A percentile compares a stretch with the other conserved stretches of the same genome.
Conservation (phyloP, 129 eudicot species). For the Apium graveolens region DNA sequence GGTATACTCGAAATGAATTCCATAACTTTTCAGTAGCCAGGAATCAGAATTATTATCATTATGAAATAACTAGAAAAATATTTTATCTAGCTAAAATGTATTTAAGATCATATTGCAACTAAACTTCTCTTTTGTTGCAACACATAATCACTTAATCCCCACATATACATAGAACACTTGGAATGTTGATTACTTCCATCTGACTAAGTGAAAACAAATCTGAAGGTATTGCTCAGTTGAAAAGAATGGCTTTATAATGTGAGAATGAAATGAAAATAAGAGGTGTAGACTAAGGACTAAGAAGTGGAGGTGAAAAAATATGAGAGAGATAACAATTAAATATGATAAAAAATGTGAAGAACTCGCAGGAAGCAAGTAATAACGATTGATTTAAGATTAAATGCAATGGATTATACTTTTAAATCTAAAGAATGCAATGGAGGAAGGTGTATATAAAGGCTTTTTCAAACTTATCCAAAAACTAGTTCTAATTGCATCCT, state of each 20-base stretch:
- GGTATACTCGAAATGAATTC: background rate
- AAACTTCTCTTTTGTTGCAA: background rate
- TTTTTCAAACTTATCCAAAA: background rate
- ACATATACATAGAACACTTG: background rate
- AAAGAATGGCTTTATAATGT: background rate
- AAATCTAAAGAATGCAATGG: background rate
- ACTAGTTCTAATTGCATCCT: background rate
- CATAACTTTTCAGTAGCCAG: background rate
- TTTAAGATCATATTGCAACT: background rate
- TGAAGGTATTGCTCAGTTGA: background rate
- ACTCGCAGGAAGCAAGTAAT: background rate
- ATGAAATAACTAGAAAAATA: background rate
- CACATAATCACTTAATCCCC: background rate
- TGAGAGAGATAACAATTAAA: background rate
- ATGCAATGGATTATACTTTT: background rate
- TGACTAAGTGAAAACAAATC: background rate
- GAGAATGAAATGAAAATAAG: background rate
- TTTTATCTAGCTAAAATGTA: background rate
- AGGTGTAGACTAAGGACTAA: background rate
- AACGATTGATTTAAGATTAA: background rate
- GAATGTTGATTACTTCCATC: background rate
- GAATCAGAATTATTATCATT: background rate
- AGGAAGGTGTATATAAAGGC: background rate
- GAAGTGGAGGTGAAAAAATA: background rate
- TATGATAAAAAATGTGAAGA: background rate